These are phyloP conservation scores for Cydonia oblonga DNA, from an alignment of 331 rosid genomes.

Conservation along the genomic window DNA sequence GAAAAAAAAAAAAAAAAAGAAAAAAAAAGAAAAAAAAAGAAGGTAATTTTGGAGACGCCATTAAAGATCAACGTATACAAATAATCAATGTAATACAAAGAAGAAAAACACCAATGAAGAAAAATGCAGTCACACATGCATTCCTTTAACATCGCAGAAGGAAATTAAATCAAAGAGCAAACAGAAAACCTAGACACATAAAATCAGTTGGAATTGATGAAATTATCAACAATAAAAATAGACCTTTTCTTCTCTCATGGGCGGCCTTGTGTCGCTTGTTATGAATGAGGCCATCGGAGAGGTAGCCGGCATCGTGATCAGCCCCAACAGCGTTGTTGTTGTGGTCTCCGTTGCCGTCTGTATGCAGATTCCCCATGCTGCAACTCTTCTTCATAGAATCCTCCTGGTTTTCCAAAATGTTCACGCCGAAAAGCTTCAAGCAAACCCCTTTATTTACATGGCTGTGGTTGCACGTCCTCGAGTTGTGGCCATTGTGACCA, in stretches of 20 bases:
- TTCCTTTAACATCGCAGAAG: not conserved
- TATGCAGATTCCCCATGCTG: slow-evolving; percentile 27
- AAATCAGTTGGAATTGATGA: not conserved
- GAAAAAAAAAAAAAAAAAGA: too few species aligned
- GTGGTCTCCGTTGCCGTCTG: not conserved
- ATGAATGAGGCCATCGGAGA: slow-evolving; percentile 36
- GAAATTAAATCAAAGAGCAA: not conserved
- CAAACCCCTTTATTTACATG: not conserved
- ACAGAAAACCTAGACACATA: not conserved
- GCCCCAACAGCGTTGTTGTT: not conserved
- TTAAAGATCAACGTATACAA: too few species aligned
- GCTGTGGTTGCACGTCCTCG: slow-evolving; percentile 16
- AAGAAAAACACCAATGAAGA: not conserved
- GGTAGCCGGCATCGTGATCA: slow-evolving; percentile 26
- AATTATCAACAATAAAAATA: not conserved
- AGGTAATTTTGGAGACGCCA: too few species aligned
- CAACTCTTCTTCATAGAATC: slow-evolving; percentile 25
- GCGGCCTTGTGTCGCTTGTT: slow-evolving; percentile 22
- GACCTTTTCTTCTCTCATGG: slow-evolving; percentile 39
- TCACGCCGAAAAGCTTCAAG: slow-evolving; percentile 49
- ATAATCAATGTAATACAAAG: too few species aligned
- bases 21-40: too few species aligned
- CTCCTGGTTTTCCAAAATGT: slow-evolving; percentile 10
- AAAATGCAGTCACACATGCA: not conserved
- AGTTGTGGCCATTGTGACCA: slow-evolving; percentile 34